phyloP scores from a whole-genome alignment of 768 basidiomycete genomes.

The Fistulinella prunicolor region DNA sequence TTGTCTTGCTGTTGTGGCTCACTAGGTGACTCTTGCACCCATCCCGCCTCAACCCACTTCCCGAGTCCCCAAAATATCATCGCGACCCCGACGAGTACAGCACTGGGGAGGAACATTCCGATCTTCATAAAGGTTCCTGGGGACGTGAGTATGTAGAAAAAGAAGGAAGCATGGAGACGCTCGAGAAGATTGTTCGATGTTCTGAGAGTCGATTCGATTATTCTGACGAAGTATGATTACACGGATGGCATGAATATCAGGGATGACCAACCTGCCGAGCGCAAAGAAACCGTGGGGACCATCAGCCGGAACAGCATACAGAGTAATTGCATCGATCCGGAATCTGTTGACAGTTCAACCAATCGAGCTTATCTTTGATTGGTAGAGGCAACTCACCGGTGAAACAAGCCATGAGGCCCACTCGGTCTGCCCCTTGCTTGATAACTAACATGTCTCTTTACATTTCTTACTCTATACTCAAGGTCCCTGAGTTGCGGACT shows the following conservation, averaged over 20 bases:
- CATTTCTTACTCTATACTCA: conserved; percentile 57
- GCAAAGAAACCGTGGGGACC: conserved; percentile 97
- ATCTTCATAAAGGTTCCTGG: conserved; percentile 79
- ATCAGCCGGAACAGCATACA: conserved; percentile 81
- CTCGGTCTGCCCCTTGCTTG: conserved; percentile 79
- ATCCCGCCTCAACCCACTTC: conserved; percentile 67
- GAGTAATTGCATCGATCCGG: conserved; percentile 90
- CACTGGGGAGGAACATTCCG: conserved; percentile 86
- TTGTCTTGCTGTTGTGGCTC: conserved; percentile 1
- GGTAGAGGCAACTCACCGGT: conserved; percentile 53
- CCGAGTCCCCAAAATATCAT: conserved; percentile 83
- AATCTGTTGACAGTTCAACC: conserved; percentile 49
- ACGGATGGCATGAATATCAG: neutral
- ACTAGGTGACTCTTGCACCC: conserved; percentile 31
- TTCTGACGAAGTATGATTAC: conserved; percentile 39
- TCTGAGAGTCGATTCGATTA: conserved; percentile 83
- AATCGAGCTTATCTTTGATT: neutral
- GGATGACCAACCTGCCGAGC: conserved; percentile 68
- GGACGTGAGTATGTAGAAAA: conserved; percentile 75
- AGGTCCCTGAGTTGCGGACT: conserved; percentile 49
- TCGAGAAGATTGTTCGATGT: conserved; percentile 94
- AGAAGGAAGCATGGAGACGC: conserved; percentile 95
- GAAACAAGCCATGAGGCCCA: conserved; percentile 87
- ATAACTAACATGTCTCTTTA: conserved; percentile 67
- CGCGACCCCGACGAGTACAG: conserved; percentile 76